phyloP scores from a whole-genome alignment of 176 grass and related monocot genomes.

The Aechmea fasciata region DNA sequence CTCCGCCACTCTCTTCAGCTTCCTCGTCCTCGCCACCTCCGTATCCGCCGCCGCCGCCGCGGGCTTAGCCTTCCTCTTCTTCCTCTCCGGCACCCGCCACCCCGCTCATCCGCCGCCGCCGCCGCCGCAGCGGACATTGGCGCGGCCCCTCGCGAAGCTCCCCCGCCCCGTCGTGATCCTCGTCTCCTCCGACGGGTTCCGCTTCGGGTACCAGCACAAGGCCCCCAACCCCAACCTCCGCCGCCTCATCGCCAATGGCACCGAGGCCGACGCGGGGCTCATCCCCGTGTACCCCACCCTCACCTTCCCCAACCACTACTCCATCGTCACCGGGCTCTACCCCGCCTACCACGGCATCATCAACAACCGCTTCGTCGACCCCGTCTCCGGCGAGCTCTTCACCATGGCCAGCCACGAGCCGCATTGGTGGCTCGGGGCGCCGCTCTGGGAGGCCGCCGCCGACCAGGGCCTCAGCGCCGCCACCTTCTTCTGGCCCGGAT shows the following conservation, averaged over 20 bases:
- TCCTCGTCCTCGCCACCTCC: conserved; percentile 17
- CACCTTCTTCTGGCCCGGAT: conserved; percentile 82
- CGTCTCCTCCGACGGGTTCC: conserved; percentile 81
- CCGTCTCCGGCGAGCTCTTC: conserved; percentile 44
- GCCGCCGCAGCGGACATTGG: neutral
- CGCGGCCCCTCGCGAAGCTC: conserved; percentile 43
- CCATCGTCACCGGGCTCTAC: conserved; percentile 90
- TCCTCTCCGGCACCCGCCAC: conserved; percentile 6
- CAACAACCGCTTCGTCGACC: conserved; percentile 85
- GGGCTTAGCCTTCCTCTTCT: conserved; percentile 21
- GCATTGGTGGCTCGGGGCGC: conserved; percentile 74
- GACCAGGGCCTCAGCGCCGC: conserved; percentile 53
- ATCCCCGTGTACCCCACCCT: conserved; percentile 83
- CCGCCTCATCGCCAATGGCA: conserved; percentile 67
- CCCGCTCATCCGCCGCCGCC: neutral
- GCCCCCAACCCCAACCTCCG: conserved; percentile 43
- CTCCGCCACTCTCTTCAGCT: neutral
- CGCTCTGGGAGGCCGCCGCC: conserved; percentile 63
- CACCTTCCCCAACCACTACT: conserved; percentile 97
- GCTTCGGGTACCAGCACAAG: conserved; percentile 86
- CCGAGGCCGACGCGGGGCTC: conserved; percentile 55
- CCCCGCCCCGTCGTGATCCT: conserved; percentile 65
- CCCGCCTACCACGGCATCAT: conserved; percentile 79
- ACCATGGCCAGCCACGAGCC: conserved; percentile 58
- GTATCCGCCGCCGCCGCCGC: conserved; percentile 20